These are phyloP conservation scores for Didymosphaeria variabile DNA, from an alignment of 2,329 filamentous ascomycete genomes.

Conservation along the genomic window DNA sequence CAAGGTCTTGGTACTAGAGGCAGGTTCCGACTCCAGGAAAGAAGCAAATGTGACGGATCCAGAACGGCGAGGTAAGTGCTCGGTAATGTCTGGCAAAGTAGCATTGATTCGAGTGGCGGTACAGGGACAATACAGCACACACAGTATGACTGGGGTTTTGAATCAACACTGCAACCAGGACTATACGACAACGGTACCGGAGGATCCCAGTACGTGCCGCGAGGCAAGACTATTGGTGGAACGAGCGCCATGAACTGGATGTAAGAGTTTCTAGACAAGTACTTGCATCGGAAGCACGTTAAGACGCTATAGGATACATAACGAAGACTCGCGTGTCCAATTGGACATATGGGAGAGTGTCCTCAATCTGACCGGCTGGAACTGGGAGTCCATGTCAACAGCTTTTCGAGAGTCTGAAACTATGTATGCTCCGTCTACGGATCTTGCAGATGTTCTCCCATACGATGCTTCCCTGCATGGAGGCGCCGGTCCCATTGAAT, in stretches of 20 bases:
- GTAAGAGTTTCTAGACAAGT: background rate
- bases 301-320: background rate
- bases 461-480: background rate
- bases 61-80: background rate
- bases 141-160: background rate
- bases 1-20: background rate
- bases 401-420: background rate
- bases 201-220: slow-evolving; percentile 1
- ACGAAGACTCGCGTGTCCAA: background rate
- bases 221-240: background rate
- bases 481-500: background rate
- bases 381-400: slow-evolving; percentile 1
- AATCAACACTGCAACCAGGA: background rate
- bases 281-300: background rate
- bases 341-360: background rate
- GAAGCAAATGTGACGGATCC: background rate
- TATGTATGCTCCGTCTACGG: background rate
- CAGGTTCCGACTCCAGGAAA: background rate
- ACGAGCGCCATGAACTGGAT: slow-evolving; percentile 3
- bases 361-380: background rate
- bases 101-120: background rate
- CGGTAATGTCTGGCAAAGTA: background rate
- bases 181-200: slow-evolving; percentile 1
- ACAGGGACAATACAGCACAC: background rate
- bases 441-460: background rate